Conservation (phyloP, 345 rosid genomes). For the Gossypium longicalyx region DNA sequence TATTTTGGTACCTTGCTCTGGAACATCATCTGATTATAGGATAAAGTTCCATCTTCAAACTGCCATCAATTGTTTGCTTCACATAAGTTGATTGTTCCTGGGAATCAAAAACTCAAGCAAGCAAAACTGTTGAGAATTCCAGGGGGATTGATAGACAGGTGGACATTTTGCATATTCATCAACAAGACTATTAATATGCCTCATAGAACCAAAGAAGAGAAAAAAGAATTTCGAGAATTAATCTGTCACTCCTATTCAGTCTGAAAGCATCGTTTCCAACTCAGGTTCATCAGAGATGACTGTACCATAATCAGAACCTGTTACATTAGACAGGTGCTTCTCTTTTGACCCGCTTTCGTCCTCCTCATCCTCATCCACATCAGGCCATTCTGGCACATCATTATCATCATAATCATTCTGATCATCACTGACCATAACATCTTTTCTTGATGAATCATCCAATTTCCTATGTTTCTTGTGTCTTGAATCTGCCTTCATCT, state of each 20-base stretch:
- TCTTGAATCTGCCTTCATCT: slow-evolving; percentile 29
- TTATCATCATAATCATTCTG: slow-evolving; percentile 38
- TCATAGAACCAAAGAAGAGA: background rate
- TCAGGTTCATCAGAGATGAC: slow-evolving; percentile 62
- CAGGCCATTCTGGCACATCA: slow-evolving; percentile 54
- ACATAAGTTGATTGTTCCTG: background rate
- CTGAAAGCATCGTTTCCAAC: slow-evolving; percentile 78
- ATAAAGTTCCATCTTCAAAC: background rate
- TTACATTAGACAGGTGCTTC: slow-evolving; percentile 37
- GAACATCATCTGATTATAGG: background rate
- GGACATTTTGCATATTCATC: background rate
- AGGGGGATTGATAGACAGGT: slow-evolving; percentile 13
- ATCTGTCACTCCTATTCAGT: slow-evolving; percentile 28
- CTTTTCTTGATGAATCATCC: slow-evolving; percentile 28
- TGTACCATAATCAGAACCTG: slow-evolving; percentile 56
- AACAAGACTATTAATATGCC: background rate
- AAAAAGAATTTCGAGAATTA: background rate
- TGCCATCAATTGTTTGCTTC: background rate
- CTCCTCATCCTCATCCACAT: slow-evolving; percentile 45
- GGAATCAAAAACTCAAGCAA: background rate
- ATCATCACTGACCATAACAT: slow-evolving; percentile 36
- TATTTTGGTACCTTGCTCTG: background rate
- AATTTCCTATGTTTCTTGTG: slow-evolving; percentile 49
- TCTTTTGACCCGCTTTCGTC: slow-evolving; percentile 39
- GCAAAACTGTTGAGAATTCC: background rate